phyloP scores from a whole-genome alignment of 768 basidiomycete genomes.

The Termitomyces sp. region DNA sequence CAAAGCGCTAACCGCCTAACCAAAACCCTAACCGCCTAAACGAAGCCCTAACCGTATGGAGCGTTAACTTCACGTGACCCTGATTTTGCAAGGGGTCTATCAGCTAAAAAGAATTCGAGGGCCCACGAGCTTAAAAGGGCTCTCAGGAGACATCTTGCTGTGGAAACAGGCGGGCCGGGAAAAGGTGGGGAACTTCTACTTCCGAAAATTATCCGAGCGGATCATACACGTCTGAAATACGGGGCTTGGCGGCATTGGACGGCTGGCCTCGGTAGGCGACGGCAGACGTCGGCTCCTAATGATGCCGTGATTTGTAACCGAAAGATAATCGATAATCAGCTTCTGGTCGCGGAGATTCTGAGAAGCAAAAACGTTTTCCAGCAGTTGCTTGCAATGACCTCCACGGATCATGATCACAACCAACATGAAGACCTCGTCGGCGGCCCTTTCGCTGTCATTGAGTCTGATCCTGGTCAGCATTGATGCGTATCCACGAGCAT shows the following conservation, averaged over 20 bases:
- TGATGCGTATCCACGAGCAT: not conserved
- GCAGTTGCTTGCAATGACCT: conserved; percentile 1
- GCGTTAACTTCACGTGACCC: too few relatives aligned
- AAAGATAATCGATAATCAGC: not conserved
- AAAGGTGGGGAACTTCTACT: not conserved
- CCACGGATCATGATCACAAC: not conserved
- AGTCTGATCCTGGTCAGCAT: conserved; percentile 48
- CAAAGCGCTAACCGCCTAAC: too few relatives aligned
- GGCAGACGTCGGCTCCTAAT: too few relatives aligned
- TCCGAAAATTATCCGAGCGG: conserved; percentile 22
- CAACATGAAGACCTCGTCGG: conserved; percentile 48
- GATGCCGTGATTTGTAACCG: not conserved
- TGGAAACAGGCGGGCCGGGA: conserved; percentile 9
- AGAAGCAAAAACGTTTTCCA: conserved; percentile 8
- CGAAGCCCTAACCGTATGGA: too few relatives aligned
- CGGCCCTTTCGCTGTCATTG: conserved; percentile 62
- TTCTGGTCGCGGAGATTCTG: not conserved
- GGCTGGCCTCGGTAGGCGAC: not conserved
- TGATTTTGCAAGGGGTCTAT: too few relatives aligned
- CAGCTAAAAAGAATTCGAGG: not conserved
- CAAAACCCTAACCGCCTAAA: too few relatives aligned
- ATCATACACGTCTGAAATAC: not conserved
- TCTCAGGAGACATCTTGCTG: conserved; percentile 8
- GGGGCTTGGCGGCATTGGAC: not conserved
- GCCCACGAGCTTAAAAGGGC: conserved; percentile 11